These are phyloP conservation scores for Fusarium dlaminii DNA, from an alignment of 2,329 filamentous ascomycete genomes.

Conservation along the genomic window DNA sequence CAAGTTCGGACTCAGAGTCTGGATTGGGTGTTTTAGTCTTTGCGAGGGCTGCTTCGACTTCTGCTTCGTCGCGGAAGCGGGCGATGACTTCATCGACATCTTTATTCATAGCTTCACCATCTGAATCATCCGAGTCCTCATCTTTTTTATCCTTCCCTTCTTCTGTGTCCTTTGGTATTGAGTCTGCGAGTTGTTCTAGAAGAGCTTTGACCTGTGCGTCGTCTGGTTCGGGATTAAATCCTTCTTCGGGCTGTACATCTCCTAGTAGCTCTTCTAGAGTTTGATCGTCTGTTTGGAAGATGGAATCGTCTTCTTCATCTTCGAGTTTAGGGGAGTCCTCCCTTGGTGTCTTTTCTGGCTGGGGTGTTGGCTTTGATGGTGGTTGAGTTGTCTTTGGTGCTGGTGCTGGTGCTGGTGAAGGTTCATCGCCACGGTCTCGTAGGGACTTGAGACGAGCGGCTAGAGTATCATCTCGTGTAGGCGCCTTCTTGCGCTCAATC, in stretches of 20 bases:
- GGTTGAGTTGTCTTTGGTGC: not conserved
- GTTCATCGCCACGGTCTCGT: slow-evolving; percentile 52
- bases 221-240: slow-evolving; percentile 33
- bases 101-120: slow-evolving; percentile 59
- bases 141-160: not conserved
- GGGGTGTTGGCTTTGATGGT: not conserved
- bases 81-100: slow-evolving; percentile 58
- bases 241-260: slow-evolving; percentile 51
- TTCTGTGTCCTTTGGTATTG: slow-evolving; percentile 44
- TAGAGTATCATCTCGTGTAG: slow-evolving; percentile 61
- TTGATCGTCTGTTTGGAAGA: slow-evolving; percentile 61
- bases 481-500: slow-evolving; percentile 54
- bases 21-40: slow-evolving; percentile 17
- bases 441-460: slow-evolving; percentile 62
- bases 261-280: slow-evolving; percentile 62
- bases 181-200: slow-evolving; percentile 49
- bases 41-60: slow-evolving; percentile 44
- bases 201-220: slow-evolving; percentile 50
- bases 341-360: not conserved
- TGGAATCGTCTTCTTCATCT: slow-evolving; percentile 50
- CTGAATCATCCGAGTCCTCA: slow-evolving; percentile 55
- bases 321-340: slow-evolving; percentile 14
- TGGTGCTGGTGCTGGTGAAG: slow-evolving; percentile 30
- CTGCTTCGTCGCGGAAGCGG: slow-evolving; percentile 57
- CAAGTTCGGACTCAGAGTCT: slow-evolving; percentile 11